A percentile compares a stretch with the other conserved stretches of the same genome.
phyloP scores from a whole-genome alignment of 352 stramenopile genomes.

The Globisporangium parvum region DNA sequence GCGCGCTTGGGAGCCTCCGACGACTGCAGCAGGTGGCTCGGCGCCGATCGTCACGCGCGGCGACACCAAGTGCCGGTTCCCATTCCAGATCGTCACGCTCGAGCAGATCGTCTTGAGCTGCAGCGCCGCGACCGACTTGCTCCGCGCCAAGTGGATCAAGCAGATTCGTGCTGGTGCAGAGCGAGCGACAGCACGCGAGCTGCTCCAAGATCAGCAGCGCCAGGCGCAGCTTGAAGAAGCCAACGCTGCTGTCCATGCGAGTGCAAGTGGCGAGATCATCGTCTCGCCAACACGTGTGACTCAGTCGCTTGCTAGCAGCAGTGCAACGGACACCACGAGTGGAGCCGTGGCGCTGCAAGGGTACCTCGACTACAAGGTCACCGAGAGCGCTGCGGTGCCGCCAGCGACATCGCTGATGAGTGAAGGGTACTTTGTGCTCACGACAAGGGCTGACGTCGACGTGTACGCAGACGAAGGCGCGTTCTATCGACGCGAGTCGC shows the following conservation, averaged over 20 bases:
- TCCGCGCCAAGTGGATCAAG: conserved; percentile 62
- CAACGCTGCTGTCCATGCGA: background rate
- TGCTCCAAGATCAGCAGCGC: conserved; percentile 44
- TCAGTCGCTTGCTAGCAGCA: background rate
- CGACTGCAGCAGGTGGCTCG: background rate
- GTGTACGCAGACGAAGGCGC: conserved; percentile 46
- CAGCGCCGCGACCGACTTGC: conserved; percentile 44
- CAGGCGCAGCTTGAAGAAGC: conserved; percentile 12
- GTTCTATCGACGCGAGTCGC: conserved; percentile 21
- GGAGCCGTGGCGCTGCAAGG: background rate
- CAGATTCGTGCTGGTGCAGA: conserved; percentile 50
- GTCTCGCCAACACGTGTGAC: too few relatives aligned
- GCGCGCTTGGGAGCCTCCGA: conserved; percentile 29
- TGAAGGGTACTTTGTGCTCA: conserved; percentile 32
- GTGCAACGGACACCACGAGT: background rate
- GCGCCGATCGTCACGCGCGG: conserved; percentile 17
- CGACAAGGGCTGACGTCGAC: conserved; percentile 20
- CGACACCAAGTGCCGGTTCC: conserved; percentile 30
- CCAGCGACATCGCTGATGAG: conserved; percentile 11
- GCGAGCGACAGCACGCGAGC: conserved; percentile 40
- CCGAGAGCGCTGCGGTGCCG: conserved; percentile 4
- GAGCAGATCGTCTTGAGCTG: conserved; percentile 61
- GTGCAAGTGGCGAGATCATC: conserved; percentile 3
- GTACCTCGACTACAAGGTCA: conserved; percentile 15
- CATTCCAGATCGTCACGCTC: conserved; percentile 65